Conservation (phyloP, 768 basidiomycete species). For the Auricularia sp. region DNA sequence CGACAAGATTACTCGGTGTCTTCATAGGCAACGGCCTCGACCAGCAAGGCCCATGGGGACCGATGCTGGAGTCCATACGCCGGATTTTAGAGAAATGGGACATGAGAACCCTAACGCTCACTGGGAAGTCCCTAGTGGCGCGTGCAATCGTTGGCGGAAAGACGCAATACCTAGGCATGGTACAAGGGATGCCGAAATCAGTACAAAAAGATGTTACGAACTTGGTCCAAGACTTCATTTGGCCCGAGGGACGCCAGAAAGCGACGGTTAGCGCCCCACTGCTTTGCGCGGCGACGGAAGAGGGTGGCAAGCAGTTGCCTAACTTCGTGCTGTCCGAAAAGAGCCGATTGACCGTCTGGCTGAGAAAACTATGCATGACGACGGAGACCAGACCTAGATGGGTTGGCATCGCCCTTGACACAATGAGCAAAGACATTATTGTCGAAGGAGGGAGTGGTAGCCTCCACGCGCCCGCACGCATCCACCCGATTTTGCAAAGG, state of each 20-base stretch:
- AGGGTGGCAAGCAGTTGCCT: not conserved
- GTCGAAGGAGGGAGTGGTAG: not conserved
- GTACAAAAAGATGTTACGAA: conserved; percentile 15
- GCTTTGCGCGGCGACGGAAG: not conserved
- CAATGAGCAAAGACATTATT: not conserved
- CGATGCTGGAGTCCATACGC: conserved; percentile 19
- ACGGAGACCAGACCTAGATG: not conserved
- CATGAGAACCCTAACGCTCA: conserved; percentile 19
- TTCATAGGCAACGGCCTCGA: conserved; percentile 21
- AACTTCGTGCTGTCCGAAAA: not conserved
- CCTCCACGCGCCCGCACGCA: not conserved
- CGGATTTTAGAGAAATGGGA: conserved; percentile 16
- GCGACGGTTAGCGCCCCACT: not conserved
- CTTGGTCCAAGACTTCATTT: conserved; percentile 19
- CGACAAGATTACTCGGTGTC: conserved; percentile 23
- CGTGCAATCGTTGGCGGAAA: conserved; percentile 20
- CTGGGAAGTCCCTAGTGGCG: conserved; percentile 17
- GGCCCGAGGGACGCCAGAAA: conserved; percentile 5
- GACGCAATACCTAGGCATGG: conserved; percentile 25
- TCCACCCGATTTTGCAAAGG: not conserved
- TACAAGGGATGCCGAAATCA: conserved; percentile 27
- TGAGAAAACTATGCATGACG: not conserved
- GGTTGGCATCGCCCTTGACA: not conserved
- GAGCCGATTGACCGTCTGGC: not conserved
- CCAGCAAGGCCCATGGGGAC: conserved; percentile 16